These are phyloP conservation scores for Candida sanyaensis DNA, from an alignment of 1,139 yeast genomes.

Conservation along the genomic window DNA sequence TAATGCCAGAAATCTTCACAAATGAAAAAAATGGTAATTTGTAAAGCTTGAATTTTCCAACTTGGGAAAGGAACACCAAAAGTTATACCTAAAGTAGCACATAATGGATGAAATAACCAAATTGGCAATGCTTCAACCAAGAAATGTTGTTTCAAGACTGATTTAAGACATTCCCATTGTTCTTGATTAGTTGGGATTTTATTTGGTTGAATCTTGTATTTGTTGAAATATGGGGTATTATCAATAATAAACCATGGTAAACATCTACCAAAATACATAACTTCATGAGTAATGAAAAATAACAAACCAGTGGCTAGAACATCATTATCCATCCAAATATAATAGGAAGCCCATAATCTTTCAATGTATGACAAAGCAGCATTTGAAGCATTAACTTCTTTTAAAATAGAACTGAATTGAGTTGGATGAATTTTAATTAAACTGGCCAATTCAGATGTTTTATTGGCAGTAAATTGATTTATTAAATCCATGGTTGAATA, in stretches of 20 bases:
- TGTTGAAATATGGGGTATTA: constrained; percentile 41
- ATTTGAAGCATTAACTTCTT: constrained; percentile 1
- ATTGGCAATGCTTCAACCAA: constrained; percentile 93
- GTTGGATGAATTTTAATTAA: constrained; percentile 3
- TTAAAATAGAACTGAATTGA: neutral
- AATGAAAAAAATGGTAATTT: constrained; percentile 73
- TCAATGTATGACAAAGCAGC: constrained; percentile 21
- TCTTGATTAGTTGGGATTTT: constrained; percentile 77
- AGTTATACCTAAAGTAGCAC: constrained; percentile 72
- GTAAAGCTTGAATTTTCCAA: constrained; percentile 55
- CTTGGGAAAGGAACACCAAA: constrained; percentile 84
- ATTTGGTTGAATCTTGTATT: constrained; percentile 52
- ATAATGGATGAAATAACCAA: constrained; percentile 93
- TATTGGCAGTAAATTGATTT: constrained; percentile 1
- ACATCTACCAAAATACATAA: constrained; percentile 48
- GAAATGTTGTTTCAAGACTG: constrained; percentile 82
- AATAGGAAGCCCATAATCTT: constrained; percentile 46
- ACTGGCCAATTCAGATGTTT: constrained; percentile 2
- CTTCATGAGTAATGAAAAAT: constrained; percentile 43
- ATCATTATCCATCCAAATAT: constrained; percentile 43
- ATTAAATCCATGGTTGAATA: constrained; percentile 3
- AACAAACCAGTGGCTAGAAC: constrained; percentile 48
- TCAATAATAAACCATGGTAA: constrained; percentile 50
- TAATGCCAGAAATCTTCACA: constrained; percentile 96
- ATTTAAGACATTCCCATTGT: constrained; percentile 88